These are phyloP conservation scores for Prunus mira DNA, from an alignment of 306 rosid genomes.

Conservation along the genomic window DNA sequence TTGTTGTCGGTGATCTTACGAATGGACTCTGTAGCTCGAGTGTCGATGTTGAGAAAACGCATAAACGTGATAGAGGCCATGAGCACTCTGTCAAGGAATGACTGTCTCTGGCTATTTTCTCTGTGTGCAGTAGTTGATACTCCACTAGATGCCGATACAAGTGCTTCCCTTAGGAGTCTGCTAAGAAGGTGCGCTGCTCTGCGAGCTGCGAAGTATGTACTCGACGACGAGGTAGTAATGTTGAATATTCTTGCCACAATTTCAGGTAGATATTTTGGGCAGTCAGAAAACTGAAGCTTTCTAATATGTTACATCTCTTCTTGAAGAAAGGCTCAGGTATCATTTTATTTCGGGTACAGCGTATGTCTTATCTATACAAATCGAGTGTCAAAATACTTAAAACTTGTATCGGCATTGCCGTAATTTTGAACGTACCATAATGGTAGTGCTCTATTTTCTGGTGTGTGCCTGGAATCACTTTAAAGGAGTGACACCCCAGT, in stretches of 20 bases:
- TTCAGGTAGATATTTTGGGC: conserved; percentile 79
- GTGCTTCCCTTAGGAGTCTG: conserved; percentile 69
- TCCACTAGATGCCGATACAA: conserved; percentile 68
- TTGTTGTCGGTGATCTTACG: conserved; percentile 44
- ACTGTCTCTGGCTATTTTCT: conserved; percentile 78
- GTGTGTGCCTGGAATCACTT: too few relatives aligned
- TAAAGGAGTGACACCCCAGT: too few relatives aligned
- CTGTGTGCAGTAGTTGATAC: conserved; percentile 70
- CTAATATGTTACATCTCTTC: background rate
- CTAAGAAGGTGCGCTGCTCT: conserved; percentile 76
- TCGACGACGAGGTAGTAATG: conserved; percentile 71
- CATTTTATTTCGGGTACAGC: background rate
- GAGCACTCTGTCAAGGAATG: conserved; percentile 41
- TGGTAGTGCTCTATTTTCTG: too few relatives aligned
- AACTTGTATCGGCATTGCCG: too few relatives aligned
- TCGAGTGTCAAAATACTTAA: too few relatives aligned
- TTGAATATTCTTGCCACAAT: conserved; percentile 68
- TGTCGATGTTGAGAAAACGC: conserved; percentile 54
- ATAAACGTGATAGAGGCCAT: conserved; percentile 39
- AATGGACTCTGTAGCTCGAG: conserved; percentile 59
- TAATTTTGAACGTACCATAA: too few relatives aligned
- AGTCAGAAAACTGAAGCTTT: conserved; percentile 39
- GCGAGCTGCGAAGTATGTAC: conserved; percentile 55
- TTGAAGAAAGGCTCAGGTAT: background rate
- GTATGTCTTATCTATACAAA: too few relatives aligned